Percentiles rank a stretch among this genome's conserved stretches.
Conservation (phyloP, 306 rosid species). For the Sesbania bispinosa region DNA sequence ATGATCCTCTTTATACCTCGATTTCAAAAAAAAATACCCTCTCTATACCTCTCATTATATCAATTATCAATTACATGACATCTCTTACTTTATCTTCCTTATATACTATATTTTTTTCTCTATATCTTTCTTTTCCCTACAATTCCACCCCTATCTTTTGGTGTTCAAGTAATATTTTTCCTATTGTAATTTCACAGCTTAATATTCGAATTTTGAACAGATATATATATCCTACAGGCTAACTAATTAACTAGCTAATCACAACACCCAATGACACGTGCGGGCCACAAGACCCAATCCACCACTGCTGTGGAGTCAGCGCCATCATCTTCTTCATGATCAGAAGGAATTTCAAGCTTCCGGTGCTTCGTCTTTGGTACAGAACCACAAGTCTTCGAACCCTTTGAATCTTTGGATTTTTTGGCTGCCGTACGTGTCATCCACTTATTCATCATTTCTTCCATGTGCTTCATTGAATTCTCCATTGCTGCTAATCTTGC, state of each 20-base stretch:
- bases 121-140: too few species aligned
- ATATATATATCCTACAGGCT: background rate
- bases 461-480: slow-evolving; percentile 19
- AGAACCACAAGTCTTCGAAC: background rate
- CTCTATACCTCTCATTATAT: too few species aligned
- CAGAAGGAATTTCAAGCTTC: background rate
- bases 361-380: background rate
- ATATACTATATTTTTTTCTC: too few species aligned
- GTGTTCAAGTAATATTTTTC: too few species aligned
- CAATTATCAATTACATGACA: too few species aligned
- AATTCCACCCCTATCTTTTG: too few species aligned
- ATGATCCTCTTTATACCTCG: too few species aligned
- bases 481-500: slow-evolving; percentile 10
- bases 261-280: background rate
- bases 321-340: background rate
- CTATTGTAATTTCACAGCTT: too few species aligned
- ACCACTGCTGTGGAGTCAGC: background rate
- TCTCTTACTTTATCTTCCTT: too few species aligned
- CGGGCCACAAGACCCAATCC: slow-evolving; percentile 11
- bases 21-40: too few species aligned
- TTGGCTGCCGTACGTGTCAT: background rate
- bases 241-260: background rate
- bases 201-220: too few species aligned
- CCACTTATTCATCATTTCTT: slow-evolving; percentile 5
- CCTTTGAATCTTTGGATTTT: background rate